Percentiles rank a stretch among this genome's conserved stretches.
These are phyloP conservation scores for Aspergillus persii DNA, from an alignment of 2,329 filamentous ascomycete species.

Conservation along the genomic window DNA sequence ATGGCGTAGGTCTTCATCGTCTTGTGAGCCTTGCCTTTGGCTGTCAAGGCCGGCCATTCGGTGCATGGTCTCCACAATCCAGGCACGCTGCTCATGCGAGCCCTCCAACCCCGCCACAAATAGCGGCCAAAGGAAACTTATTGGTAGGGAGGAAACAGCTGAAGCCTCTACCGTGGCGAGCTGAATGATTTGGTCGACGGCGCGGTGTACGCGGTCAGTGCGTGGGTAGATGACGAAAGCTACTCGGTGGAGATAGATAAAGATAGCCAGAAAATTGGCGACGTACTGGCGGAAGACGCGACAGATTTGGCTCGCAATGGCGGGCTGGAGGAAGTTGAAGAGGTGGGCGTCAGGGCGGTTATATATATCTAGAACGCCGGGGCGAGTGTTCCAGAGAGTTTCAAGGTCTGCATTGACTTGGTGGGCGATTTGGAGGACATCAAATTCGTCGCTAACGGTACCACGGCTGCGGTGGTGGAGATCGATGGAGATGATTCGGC, in stretches of 20 bases:
- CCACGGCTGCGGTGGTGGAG: conserved; percentile 39
- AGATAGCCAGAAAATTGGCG: conserved; percentile 35
- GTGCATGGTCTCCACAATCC: conserved; percentile 35
- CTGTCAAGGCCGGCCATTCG: conserved; percentile 25
- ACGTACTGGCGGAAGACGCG: conserved; percentile 35
- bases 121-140: conserved; percentile 36
- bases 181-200: conserved; percentile 37
- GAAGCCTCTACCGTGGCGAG: conserved; percentile 28
- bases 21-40: neutral
- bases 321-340: conserved; percentile 22
- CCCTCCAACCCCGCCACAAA: conserved; percentile 36
- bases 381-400: conserved; percentile 33
- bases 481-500: conserved; percentile 36
- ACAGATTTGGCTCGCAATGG: conserved; percentile 29
- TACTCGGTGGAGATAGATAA: conserved; percentile 37
- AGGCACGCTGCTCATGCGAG: conserved; percentile 29
- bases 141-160: conserved; percentile 15
- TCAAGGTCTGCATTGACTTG: conserved; percentile 36
- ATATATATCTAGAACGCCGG: conserved; percentile 33
- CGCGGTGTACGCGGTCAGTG: conserved; percentile 35
- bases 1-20: neutral
- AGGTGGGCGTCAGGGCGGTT: conserved; percentile 26
- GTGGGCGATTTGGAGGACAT: conserved; percentile 38
- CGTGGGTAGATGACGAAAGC: conserved; percentile 39
- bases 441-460: conserved; percentile 37